Base-by-base conservation (phyloP, 352 stramenopile species). In the Globisporangium spiculum region DNA sequence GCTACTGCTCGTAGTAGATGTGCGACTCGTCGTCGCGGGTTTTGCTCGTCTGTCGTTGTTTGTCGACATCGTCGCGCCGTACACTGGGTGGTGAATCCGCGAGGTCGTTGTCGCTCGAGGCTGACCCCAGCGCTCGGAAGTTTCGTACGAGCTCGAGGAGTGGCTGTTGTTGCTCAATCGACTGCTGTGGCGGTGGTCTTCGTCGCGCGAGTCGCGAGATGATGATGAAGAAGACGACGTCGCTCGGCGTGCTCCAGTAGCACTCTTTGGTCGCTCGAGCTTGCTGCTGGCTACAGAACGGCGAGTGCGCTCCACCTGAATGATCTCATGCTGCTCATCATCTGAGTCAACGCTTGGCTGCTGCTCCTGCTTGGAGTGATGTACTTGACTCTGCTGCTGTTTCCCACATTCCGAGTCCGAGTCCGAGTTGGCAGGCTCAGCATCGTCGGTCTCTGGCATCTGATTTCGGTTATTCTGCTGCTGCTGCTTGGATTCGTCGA, bases 61-160 rank as follows among this genome's bases (percentile, higher is more conserved):
- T 1, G 60, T 69, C 54, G 76, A 89, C 77, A 70, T 81, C 22
- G 76, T 80, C 12, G 81, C 80, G 20, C 70, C 65, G 30, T 78
- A 61, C 59, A 81, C 22, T 67, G 74, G 62, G 32, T 73, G 70
- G 60, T 84, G 75, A 22, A 77, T 68, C 30, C 76, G 63, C 10
- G 76, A 81, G 36, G 74, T 74, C 1, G 71, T 66, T 7, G 70
- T 67, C 0, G 68, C 59, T 16, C 80, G 79, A 22, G 76, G 48
- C 46, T 89, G 82, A 4, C 80, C 81, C 83, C 81, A 89, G 44
- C 83, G 84, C 20, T 82, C 79, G 10, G 67, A 64, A 20, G 75
- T 68, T 0, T 83, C 69, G 44, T 75, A 27, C 4, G 67, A 77
- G n/a, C 73, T 60, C 4, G 26, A 74, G 5, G 70, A 64, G n/a